Conservation (phyloP, 768 basidiomycete species). For the Tubosaeta brunneosetosa region DNA sequence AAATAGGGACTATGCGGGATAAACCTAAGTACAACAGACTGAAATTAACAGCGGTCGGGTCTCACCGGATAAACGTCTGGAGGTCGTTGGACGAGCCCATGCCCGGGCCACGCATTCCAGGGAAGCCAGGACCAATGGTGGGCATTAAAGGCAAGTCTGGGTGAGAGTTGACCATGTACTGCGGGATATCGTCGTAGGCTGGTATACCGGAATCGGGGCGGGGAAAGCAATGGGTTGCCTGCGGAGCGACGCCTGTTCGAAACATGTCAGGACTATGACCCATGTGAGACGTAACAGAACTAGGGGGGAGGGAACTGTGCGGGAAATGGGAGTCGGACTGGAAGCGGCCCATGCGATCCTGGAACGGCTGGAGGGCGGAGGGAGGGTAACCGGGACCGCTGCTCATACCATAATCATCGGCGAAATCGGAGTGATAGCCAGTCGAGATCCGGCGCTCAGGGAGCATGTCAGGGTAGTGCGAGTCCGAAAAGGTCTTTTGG, state of each 20-base stretch:
- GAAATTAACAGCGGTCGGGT: conserved; percentile 15
- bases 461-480: conserved; percentile 54
- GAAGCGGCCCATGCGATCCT: conserved; percentile 55
- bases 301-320: conserved; percentile 38
- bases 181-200: conserved; percentile 55
- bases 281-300: conserved; percentile 46
- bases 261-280: conserved; percentile 52
- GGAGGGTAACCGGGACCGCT: conserved; percentile 45
- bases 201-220: conserved; percentile 46
- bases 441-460: conserved; percentile 55
- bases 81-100: conserved; percentile 67
- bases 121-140: conserved; percentile 55
- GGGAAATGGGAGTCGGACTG: conserved; percentile 49
- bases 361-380: conserved; percentile 52
- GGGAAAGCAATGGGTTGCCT: conserved; percentile 57
- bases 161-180: conserved; percentile 52
- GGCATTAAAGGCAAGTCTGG: conserved; percentile 60
- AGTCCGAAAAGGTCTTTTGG: conserved; percentile 54
- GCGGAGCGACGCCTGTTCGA: conserved; percentile 61
- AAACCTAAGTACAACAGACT: conserved; percentile 12
- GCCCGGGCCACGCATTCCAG: conserved; percentile 56
- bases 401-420: conserved; percentile 58
- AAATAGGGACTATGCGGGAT: conserved; percentile 58
- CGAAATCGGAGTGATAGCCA: conserved; percentile 54
- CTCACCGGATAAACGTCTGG: conserved; percentile 75